Conservation (phyloP, 108 stramenopile species). For the Cyclotella kingstonii region DNA sequence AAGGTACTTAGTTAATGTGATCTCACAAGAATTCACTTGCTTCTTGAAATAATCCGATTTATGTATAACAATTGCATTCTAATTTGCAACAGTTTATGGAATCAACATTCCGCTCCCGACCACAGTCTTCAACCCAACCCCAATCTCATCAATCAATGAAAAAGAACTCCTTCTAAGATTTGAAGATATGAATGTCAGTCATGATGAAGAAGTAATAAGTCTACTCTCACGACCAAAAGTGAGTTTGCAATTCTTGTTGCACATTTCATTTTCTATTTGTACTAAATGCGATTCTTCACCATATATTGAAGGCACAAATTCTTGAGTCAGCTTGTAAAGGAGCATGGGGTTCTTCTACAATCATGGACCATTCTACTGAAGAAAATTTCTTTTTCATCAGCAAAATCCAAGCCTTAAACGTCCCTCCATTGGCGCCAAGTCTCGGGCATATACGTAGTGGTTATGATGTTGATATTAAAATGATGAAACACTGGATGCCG, state of each 20-base stretch:
- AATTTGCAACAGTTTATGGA: slow-evolving; percentile 14
- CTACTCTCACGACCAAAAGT: slow-evolving; percentile 31
- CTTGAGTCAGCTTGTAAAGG: slow-evolving; percentile 68
- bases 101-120: background rate
- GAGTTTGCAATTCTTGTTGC: background rate
- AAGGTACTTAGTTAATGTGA: slow-evolving; percentile 14
- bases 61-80: too few relatives aligned
- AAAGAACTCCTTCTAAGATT: background rate
- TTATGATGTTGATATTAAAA: slow-evolving; percentile 7
- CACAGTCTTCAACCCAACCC: too few relatives aligned
- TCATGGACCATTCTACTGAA: slow-evolving; percentile 57
- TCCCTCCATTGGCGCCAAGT: slow-evolving; percentile 71
- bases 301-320: slow-evolving; percentile 34
- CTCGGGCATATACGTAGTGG: slow-evolving; percentile 41
- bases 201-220: slow-evolving; percentile 1
- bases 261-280: background rate
- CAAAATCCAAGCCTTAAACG: slow-evolving; percentile 66
- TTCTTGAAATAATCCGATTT: too few relatives aligned
- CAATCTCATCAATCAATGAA: background rate
- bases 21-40: too few relatives aligned
- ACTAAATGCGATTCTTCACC: too few relatives aligned
- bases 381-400: slow-evolving; percentile 61
- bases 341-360: slow-evolving; percentile 75
- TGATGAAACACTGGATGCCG: slow-evolving; percentile 59
- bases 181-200: slow-evolving; percentile 2